Percentiles rank a stretch among this genome's conserved stretches.
Evolutionary conservation across 225 moss, liverwort and hornwort genomes (phyloP).

Genomic region (Antitrichia curtipendula): DNA sequence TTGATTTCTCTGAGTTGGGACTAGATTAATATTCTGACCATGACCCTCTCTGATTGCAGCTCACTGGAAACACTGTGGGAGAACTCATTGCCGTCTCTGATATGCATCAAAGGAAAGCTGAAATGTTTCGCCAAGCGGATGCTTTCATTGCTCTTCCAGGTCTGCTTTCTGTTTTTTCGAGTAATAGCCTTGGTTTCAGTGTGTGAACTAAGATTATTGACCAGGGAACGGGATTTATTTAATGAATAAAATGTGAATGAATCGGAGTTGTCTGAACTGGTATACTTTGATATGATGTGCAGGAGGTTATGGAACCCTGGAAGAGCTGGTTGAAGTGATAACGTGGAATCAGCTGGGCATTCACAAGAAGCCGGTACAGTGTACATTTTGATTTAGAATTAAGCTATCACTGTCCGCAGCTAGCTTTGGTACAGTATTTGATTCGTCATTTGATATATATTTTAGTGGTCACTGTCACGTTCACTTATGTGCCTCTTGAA

Average conservation of each 20-base stretch:
- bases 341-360: slow-evolving; percentile 95
- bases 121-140: slow-evolving; percentile 85
- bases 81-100: slow-evolving; percentile 62
- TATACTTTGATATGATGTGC: background rate
- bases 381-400: background rate
- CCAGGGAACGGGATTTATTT: too few relatives aligned
- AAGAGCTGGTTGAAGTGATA: slow-evolving; percentile 88
- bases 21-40: background rate
- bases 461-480: too few relatives aligned
- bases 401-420: background rate
- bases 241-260: too few relatives aligned
- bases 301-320: slow-evolving; percentile 90
- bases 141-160: slow-evolving; percentile 98
- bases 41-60: slow-evolving; percentile 1
- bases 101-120: slow-evolving; percentile 89
- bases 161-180: background rate
- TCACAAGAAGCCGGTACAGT: slow-evolving; percentile 74
- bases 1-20: too few relatives aligned
- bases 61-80: slow-evolving; percentile 67
- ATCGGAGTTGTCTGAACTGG: background rate
- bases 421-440: background rate
- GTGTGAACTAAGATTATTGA: background rate
- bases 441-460: too few relatives aligned
- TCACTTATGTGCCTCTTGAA: background rate
- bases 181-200: too few relatives aligned